Conservation (phyloP, 2,329 filamentous ascomycete species). For the Penicillium paneum region DNA sequence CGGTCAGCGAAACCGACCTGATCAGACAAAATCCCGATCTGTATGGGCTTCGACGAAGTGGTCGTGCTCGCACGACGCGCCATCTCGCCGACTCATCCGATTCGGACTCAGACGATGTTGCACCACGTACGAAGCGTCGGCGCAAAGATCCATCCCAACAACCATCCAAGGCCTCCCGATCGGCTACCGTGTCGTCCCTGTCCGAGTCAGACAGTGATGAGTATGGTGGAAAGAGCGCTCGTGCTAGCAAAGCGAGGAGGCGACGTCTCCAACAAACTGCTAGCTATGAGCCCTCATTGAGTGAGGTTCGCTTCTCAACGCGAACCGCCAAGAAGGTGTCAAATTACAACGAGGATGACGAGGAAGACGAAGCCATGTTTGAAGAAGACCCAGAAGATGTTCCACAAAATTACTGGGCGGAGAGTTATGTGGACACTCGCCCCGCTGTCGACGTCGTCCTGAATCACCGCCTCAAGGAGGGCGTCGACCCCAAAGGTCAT, state of each 20-base stretch:
- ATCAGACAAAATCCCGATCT: slow-evolving; percentile 91
- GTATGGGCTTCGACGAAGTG: slow-evolving; percentile 90
- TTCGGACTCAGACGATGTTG: slow-evolving; percentile 71
- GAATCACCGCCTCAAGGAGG: slow-evolving; percentile 76
- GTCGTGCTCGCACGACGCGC: slow-evolving; percentile 60
- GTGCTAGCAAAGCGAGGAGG: slow-evolving; percentile 69
- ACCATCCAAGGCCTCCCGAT: slow-evolving; percentile 49
- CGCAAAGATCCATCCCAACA: slow-evolving; percentile 52
- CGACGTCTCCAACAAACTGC: slow-evolving; percentile 67
- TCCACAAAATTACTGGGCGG: slow-evolving; percentile 68
- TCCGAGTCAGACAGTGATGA: slow-evolving; percentile 66
- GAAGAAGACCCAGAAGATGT: slow-evolving; percentile 57
- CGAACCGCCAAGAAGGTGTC: slow-evolving; percentile 73
- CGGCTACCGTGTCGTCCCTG: slow-evolving; percentile 58
- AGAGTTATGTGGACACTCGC: slow-evolving; percentile 63
- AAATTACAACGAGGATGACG: slow-evolving; percentile 68
- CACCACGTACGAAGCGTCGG: slow-evolving; percentile 45
- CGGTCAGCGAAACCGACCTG: slow-evolving; percentile 70
- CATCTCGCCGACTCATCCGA: slow-evolving; percentile 61
- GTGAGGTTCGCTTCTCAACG: slow-evolving; percentile 88
- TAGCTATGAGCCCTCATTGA: slow-evolving; percentile 61
- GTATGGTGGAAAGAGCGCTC: slow-evolving; percentile 73
- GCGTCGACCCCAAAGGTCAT: slow-evolving; percentile 44
- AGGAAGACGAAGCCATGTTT: slow-evolving; percentile 54
- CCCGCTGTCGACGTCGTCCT: slow-evolving; percentile 90